These are phyloP conservation scores for Andrographis paniculata DNA, from an alignment of 305 asterid species.

Conservation along the genomic window DNA sequence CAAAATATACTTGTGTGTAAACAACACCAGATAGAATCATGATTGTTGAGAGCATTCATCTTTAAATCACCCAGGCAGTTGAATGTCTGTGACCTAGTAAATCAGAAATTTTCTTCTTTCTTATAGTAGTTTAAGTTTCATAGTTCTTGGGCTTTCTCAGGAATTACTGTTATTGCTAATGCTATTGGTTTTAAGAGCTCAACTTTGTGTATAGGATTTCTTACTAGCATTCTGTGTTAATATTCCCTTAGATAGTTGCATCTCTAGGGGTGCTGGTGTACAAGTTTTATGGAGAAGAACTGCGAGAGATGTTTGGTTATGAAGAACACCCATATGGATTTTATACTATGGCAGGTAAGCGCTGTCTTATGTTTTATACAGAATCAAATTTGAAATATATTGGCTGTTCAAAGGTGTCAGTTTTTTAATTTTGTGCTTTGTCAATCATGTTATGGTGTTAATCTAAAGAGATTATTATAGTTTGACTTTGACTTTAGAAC, in stretches of 20 bases:
- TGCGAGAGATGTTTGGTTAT: constrained; percentile 97
- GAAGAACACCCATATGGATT: constrained; percentile 98
- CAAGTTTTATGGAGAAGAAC: constrained; percentile 93
- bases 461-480: constrained; percentile 10
- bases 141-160: background rate
- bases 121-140: background rate
- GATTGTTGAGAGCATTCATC: too few relatives aligned
- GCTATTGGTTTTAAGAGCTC: constrained; percentile 15
- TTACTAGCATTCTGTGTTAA: constrained; percentile 20
- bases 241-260: constrained; percentile 77
- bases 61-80: too few relatives aligned
- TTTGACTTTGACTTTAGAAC: too few relatives aligned
- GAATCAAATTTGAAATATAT: background rate
- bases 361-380: constrained; percentile 11
- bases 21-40: too few relatives aligned
- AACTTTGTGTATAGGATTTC: constrained; percentile 1
- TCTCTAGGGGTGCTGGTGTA: constrained; percentile 90
- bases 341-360: constrained; percentile 90
- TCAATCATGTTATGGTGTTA: background rate
- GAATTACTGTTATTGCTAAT: constrained; percentile 1
- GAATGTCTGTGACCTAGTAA: too few relatives aligned
- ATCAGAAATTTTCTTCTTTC: too few relatives aligned
- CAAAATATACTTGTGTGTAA: too few relatives aligned
- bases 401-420: background rate
- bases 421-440: constrained; percentile 1